A percentile compares a stretch with the other conserved stretches of the same genome.
Conservation (phyloP, 2,329 filamentous ascomycete species). For the Aspergillus udagawae region DNA sequence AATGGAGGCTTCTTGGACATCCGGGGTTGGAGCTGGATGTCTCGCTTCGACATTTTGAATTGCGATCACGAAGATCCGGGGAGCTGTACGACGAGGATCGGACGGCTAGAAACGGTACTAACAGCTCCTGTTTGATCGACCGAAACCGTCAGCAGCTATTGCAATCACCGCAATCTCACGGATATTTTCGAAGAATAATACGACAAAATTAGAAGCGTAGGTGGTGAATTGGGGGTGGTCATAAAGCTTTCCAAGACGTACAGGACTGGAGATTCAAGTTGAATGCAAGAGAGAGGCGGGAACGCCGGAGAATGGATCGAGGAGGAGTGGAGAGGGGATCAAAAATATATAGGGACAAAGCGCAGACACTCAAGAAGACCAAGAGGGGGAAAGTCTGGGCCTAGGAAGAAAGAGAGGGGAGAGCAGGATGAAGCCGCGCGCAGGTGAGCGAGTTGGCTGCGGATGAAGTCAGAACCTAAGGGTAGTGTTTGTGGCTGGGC, state of each 20-base stretch:
- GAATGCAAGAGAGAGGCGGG: background rate
- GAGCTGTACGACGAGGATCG: background rate
- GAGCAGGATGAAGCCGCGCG: slow-evolving; percentile 4
- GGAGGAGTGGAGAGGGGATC: slow-evolving; percentile 4
- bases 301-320: background rate
- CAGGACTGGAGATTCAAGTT: slow-evolving; percentile 1
- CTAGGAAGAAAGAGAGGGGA: background rate
- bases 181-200: background rate
- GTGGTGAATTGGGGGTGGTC: background rate
- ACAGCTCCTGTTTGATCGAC: background rate
- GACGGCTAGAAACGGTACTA: background rate
- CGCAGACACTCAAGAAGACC: slow-evolving; percentile 5
- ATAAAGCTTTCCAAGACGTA: slow-evolving; percentile 3
- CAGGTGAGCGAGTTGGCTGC: background rate
- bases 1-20: slow-evolving; percentile 68
- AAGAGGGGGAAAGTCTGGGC: slow-evolving; percentile 3
- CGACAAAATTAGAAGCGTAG: background rate
- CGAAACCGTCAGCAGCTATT: background rate
- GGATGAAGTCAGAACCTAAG: slow-evolving; percentile 11
- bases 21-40: slow-evolving; percentile 38
- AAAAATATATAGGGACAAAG: slow-evolving; percentile 4
- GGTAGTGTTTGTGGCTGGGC: slow-evolving; percentile 1
- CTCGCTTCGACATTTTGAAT: slow-evolving; percentile 30
- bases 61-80: background rate
- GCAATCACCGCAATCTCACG: background rate